Conservation (phyloP, 2,329 filamentous ascomycete species). For the Alternaria sp. region DNA sequence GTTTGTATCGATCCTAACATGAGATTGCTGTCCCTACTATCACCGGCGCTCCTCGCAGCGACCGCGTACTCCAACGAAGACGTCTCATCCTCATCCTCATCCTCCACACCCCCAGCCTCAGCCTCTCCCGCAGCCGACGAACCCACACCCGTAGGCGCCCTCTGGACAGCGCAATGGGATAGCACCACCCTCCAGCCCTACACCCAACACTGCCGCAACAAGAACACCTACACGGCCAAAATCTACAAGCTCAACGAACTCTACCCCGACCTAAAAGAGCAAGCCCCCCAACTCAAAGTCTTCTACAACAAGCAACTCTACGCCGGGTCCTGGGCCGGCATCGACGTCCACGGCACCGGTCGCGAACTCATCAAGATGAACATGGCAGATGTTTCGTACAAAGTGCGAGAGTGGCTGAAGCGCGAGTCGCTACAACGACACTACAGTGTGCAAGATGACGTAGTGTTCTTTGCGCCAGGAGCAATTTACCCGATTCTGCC, state of each 20-base stretch:
- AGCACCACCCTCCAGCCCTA: slow-evolving; percentile 32
- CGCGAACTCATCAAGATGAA: slow-evolving; percentile 60
- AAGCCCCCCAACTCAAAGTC: slow-evolving; percentile 47
- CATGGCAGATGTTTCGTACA: slow-evolving; percentile 56
- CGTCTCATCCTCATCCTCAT: slow-evolving; percentile 21
- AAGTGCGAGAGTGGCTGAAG: slow-evolving; percentile 59
- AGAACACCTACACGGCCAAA: slow-evolving; percentile 32
- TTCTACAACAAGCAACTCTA: slow-evolving; percentile 53
- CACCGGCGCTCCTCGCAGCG: slow-evolving; percentile 34
- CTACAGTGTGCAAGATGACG: slow-evolving; percentile 53
- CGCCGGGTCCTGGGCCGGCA: slow-evolving; percentile 63
- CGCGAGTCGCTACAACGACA: slow-evolving; percentile 53
- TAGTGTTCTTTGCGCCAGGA: slow-evolving; percentile 63
- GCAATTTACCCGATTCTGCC: slow-evolving; percentile 61
- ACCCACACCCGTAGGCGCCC: slow-evolving; percentile 40
- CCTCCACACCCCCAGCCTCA: slow-evolving; percentile 23
- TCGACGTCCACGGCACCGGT: slow-evolving; percentile 62
- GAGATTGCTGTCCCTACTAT: slow-evolving; percentile 34
- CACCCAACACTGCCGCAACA: slow-evolving; percentile 32
- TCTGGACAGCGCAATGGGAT: slow-evolving; percentile 46
- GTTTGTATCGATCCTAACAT: slow-evolving; percentile 22
- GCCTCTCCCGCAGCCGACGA: slow-evolving; percentile 29
- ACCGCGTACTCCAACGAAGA: slow-evolving; percentile 27
- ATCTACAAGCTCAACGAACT: slow-evolving; percentile 47
- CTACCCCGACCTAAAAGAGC: slow-evolving; percentile 44